phyloP scores from a whole-genome alignment of 495 filamentous ascomycete genomes.

The Talaromyces stipitatus region DNA sequence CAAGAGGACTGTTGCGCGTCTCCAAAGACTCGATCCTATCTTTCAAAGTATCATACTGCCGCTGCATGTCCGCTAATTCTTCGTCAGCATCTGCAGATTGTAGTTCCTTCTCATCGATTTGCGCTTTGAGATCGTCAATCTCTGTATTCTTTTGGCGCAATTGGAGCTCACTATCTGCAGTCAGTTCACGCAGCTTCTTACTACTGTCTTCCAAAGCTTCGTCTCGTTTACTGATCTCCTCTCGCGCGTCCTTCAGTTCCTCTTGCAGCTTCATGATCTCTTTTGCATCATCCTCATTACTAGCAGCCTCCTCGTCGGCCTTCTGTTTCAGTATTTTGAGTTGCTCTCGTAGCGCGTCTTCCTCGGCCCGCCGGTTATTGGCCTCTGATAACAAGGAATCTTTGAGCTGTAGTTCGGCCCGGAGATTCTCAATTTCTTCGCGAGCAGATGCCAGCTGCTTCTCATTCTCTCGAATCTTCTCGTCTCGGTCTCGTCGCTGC shows the following conservation, averaged over 20 bases:
- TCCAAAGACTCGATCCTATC: slow-evolving; percentile 30
- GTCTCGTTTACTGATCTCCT: slow-evolving; percentile 32
- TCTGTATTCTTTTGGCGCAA: slow-evolving; percentile 31
- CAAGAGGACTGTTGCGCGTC: slow-evolving; percentile 29
- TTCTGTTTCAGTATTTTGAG: slow-evolving; percentile 26
- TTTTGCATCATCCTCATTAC: neutral
- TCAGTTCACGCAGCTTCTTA: slow-evolving; percentile 28
- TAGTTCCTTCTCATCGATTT: slow-evolving; percentile 26
- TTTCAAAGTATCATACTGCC: slow-evolving; percentile 25
- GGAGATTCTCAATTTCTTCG: slow-evolving; percentile 33
- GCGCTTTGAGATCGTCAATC: slow-evolving; percentile 35
- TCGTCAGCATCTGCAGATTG: slow-evolving; percentile 30
- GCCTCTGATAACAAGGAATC: slow-evolving; percentile 24
- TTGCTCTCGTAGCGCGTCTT: slow-evolving; percentile 22
- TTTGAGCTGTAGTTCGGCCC: slow-evolving; percentile 30
- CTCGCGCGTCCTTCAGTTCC: slow-evolving; percentile 29
- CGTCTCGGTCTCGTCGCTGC: slow-evolving; percentile 28
- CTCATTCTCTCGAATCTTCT: slow-evolving; percentile 29
- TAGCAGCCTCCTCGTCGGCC: slow-evolving; percentile 15
- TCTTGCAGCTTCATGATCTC: slow-evolving; percentile 18
- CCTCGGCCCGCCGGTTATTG: slow-evolving; percentile 16
- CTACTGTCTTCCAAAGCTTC: slow-evolving; percentile 30
- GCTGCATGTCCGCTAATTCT: slow-evolving; percentile 26
- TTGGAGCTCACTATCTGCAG: slow-evolving; percentile 25
- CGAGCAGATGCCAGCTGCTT: slow-evolving; percentile 26